Conservation (phyloP, 176 grass and related monocot genomes). For the Musa troglodytarum region DNA sequence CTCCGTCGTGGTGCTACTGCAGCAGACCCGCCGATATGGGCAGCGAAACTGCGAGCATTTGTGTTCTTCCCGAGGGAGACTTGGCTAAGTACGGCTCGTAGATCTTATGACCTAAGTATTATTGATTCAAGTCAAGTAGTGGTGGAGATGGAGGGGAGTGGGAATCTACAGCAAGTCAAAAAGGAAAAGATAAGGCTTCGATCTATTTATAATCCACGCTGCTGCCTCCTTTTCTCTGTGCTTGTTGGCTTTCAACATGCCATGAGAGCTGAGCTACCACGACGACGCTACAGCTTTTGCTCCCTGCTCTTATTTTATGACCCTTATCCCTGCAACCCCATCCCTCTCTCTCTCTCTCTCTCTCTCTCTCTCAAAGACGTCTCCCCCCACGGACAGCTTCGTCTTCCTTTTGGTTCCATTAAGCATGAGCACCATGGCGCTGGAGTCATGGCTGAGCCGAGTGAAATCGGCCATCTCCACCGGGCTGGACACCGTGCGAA, state of each 20-base stretch:
- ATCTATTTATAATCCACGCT: background rate
- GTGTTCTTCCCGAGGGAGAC: background rate
- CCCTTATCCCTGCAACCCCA: background rate
- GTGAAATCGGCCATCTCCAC: constrained; percentile 57
- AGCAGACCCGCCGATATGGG: no score
- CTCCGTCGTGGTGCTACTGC: no score
- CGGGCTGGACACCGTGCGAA: constrained; percentile 7
- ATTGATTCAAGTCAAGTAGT: no score
- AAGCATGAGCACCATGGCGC: constrained; percentile 35
- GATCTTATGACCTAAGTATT: no score
- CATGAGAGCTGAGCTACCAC: background rate
- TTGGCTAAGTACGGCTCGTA: background rate
- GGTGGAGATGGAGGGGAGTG: no score
- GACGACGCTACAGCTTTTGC: no score
- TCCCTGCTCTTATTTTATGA: background rate
- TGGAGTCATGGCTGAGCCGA: constrained; percentile 69
- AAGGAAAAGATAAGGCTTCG: background rate
- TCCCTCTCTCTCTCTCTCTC: background rate
- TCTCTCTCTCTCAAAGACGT: background rate
- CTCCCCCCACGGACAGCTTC: no score
- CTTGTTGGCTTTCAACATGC: background rate
- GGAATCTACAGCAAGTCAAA: background rate
- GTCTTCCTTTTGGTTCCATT: no score
- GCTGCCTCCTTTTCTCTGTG: background rate
- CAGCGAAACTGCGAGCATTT: background rate